Base-by-base conservation (phyloP, 148 eudicot species). In the Diospyros kaki region DNA sequence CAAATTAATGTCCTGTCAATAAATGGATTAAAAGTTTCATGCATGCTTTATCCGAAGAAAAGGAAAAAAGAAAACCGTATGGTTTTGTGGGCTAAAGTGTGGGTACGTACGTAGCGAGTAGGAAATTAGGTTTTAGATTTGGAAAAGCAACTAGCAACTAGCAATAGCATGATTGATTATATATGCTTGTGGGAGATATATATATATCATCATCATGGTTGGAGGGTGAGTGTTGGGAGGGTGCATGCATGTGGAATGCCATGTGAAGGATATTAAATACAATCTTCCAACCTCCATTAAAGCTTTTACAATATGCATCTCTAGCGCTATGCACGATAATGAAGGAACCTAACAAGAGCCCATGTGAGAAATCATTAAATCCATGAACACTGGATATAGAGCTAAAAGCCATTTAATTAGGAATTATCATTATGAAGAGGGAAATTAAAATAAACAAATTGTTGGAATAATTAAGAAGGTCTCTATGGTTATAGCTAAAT, bases 181-280 rank as follows among this genome's bases (percentile, higher is more conserved):
- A n/a, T n/a, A n/a, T 28, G 28, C 28, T 28, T 28, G 28, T 28
- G 28, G 28, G 28, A 28, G 28, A 28, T 28, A 28, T 28, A 28
- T 28, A 0, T 28, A 28, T 28, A 28, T 28, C 0, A 28, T 28
- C 28, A 28, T 28, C 53, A 70, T 70, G 68, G 74, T 76, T 53
- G 45, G 52, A 61, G 51, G 52, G 39, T 45, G 13, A 76, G 44
- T 58, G 13, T 17, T 28, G 50, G 28, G 10, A 68, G 68, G 48
- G 56, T 58, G 71, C 77, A 81, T 58, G 71, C 77, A 81, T 77
- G 83, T 77, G 83, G 70, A 48, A 54, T 67, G 77, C 80, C 80
- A 76, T 81, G 83, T 81, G 83, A 73, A 61, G 64, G 58, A 68
- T 70, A 81, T 68, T 81, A 64, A 76, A 61, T 61, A 76, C 42